These are phyloP conservation scores for Stygiomarasmius scandens DNA, from an alignment of 1,284 basidiomycete species.

Conservation along the genomic window DNA sequence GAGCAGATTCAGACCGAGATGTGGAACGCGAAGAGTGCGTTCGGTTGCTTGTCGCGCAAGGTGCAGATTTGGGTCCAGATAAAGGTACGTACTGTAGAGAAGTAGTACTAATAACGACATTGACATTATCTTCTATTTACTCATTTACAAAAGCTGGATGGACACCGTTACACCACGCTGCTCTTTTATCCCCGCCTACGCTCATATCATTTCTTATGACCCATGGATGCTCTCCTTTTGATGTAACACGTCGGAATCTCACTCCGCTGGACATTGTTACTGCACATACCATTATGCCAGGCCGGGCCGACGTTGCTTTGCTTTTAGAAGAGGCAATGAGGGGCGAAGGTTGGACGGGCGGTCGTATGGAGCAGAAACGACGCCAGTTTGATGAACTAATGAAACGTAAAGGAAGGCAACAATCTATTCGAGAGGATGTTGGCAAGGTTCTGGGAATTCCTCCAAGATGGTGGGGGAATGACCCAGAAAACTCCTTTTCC, in stretches of 20 bases:
- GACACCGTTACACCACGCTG: slow-evolving; percentile 95
- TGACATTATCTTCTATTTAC: too few species aligned
- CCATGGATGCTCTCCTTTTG: slow-evolving; percentile 83
- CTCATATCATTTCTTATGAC: slow-evolving; percentile 92
- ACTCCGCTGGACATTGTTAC: slow-evolving; percentile 87
- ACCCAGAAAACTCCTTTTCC: slow-evolving; percentile 19
- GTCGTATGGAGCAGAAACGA: slow-evolving; percentile 65
- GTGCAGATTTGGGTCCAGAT: slow-evolving; percentile 74
- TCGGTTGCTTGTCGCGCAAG: slow-evolving; percentile 76
- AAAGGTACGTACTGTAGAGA: slow-evolving; percentile 50
- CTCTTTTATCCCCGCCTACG: slow-evolving; percentile 86
- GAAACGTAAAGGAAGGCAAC: slow-evolving; percentile 56
- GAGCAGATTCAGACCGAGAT: slow-evolving; percentile 78
- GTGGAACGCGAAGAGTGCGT: slow-evolving; percentile 89
- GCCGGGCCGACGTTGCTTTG: slow-evolving; percentile 78
- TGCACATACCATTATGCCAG: slow-evolving; percentile 76
- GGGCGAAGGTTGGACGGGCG: slow-evolving; percentile 71
- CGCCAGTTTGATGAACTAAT: slow-evolving; percentile 58
- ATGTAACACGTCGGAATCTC: slow-evolving; percentile 73
- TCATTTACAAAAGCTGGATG: slow-evolving; percentile 77
- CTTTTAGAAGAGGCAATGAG: slow-evolving; percentile 84
- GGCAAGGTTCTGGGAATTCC: slow-evolving; percentile 57
- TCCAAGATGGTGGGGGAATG: slow-evolving; percentile 67
- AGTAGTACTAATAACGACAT: too few species aligned
- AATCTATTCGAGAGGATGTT: slow-evolving; percentile 54